Evolutionary conservation across 169 alveolate genomes (phyloP).

Genomic region (Cryptosporidium baileyi): DNA sequence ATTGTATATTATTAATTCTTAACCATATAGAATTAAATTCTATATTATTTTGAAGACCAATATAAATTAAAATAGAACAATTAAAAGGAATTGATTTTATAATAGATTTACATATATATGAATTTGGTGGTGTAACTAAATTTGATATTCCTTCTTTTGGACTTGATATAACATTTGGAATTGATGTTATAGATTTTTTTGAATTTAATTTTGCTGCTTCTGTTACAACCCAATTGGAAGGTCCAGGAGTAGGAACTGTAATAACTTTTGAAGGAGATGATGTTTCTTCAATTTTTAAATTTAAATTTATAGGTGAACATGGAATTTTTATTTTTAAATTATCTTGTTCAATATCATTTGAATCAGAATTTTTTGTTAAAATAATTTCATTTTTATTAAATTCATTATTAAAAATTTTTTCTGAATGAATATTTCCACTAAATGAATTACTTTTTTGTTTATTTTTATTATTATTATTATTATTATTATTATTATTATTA

Average conservation of each 20-base stretch:
- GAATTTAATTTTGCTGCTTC: constrained; percentile 36
- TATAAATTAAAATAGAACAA: not conserved
- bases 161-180: not conserved
- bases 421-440: not conserved
- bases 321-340: not conserved
- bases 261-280: constrained; percentile 44
- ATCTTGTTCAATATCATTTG: not conserved
- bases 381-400: not conserved
- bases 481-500: not conserved
- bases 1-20: constrained; percentile 8
- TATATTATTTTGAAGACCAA: constrained; percentile 15
- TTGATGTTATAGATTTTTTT: not conserved
- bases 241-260: constrained; percentile 67
- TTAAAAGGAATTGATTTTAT: constrained; percentile 24
- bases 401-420: not conserved
- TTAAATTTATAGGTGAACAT: constrained; percentile 1
- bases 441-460: constrained; percentile 26
- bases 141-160: not conserved
- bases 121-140: constrained; percentile 51
- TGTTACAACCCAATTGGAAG: constrained; percentile 60
- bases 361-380: not conserved
- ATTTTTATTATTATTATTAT: not conserved
- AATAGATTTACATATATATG: not conserved
- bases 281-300: not conserved
- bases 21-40: constrained; percentile 22